Evolutionary conservation across 108 stramenopile species (phyloP).

Genomic region (Nitzschia sp.): DNA sequence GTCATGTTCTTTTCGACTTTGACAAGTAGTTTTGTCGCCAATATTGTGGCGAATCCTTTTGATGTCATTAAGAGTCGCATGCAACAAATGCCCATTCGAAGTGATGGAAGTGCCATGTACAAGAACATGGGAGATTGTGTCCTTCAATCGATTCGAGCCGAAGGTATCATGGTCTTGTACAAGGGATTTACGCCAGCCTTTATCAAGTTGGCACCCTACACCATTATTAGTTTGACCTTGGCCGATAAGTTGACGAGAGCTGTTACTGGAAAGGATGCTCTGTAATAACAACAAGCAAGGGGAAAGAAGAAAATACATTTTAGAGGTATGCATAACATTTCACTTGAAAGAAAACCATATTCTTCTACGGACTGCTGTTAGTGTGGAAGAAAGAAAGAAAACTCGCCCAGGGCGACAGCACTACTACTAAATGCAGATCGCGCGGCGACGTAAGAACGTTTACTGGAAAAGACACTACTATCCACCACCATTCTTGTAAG

Average conservation of each 20-base stretch:
- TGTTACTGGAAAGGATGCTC: conserved; percentile 63
- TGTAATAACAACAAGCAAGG: no score
- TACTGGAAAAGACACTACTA: no score
- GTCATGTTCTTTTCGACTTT: conserved; percentile 63
- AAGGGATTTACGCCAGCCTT: conserved; percentile 70
- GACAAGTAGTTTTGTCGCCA: conserved; percentile 57
- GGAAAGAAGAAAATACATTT: background rate
- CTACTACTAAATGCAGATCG: no score
- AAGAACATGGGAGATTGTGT: conserved; percentile 58
- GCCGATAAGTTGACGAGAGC: conserved; percentile 60
- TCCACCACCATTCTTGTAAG: no score
- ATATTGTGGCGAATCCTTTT: conserved; percentile 73
- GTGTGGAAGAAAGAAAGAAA: no score
- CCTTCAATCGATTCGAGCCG: conserved; percentile 40
- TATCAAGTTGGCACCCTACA: conserved; percentile 75
- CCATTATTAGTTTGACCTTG: conserved; percentile 67
- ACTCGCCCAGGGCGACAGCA: no score
- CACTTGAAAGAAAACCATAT: no score
- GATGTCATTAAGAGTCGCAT: conserved; percentile 67
- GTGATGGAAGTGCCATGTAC: conserved; percentile 54
- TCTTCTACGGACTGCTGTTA: no score
- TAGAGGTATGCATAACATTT: no score
- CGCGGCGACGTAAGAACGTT: no score
- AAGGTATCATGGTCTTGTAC: conserved; percentile 55
- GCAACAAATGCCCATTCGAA: conserved; percentile 47